Percentiles rank a stretch among this genome's conserved stretches.
Evolutionary conservation across 192 early-diverging fungal species (phyloP).

Genomic region (Hyaloraphidium curvatum): DNA sequence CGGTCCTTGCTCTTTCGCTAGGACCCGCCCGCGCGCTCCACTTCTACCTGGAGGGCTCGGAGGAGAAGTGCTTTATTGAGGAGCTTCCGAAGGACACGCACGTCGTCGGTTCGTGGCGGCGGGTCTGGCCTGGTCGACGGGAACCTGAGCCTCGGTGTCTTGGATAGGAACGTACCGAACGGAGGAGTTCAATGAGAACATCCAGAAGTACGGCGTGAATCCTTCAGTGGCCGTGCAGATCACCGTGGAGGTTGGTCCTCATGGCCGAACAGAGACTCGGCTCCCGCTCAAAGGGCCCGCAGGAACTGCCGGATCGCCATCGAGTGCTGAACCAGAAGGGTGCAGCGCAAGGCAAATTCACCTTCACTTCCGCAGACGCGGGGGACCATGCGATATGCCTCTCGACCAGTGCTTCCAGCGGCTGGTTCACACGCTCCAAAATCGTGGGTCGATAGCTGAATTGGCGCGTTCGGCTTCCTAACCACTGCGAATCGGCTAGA

Average conservation of each 20-base stretch:
- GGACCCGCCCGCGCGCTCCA: constrained; percentile 35
- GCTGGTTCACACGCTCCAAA: constrained; percentile 36
- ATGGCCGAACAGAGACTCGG: constrained; percentile 15
- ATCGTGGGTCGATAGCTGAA: constrained; percentile 22
- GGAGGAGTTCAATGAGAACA: constrained; percentile 53
- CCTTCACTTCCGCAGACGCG: constrained; percentile 71
- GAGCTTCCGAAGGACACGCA: constrained; percentile 79
- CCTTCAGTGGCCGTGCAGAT: constrained; percentile 41
- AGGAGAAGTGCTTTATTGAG: constrained; percentile 84
- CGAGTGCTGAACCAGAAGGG: constrained; percentile 62
- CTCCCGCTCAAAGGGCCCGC: background rate
- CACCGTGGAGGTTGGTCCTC: constrained; percentile 35
- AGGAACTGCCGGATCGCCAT: constrained; percentile 18
- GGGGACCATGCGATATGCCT: constrained; percentile 89
- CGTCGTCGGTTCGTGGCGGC: constrained; percentile 50
- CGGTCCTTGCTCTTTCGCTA: background rate
- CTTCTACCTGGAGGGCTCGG: constrained; percentile 77
- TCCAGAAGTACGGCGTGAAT: constrained; percentile 38
- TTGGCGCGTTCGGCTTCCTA: background rate
- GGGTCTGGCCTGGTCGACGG: no score
- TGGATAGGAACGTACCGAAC: constrained; percentile 55
- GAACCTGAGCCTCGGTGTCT: no score
- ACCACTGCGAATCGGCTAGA: no score
- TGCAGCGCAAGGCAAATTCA: constrained; percentile 53
- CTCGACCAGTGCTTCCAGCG: constrained; percentile 17